Base-by-base conservation (phyloP, 1,139 yeast genomes). In the Pichia sp. region DNA sequence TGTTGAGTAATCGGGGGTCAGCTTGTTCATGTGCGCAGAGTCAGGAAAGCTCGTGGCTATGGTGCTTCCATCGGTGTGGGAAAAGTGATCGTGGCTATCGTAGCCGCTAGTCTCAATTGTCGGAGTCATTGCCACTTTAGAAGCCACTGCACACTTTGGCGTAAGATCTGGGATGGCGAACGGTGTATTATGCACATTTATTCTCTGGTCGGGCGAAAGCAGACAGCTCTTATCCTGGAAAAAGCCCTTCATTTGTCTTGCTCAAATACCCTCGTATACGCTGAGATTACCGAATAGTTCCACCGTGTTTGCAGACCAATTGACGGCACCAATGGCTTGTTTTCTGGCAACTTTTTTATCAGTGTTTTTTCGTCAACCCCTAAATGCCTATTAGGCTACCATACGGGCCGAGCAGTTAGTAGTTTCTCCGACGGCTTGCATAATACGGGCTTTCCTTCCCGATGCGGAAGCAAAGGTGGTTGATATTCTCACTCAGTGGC, bases 131-230 rank as follows among this genome's bases (percentile, higher is more conserved):
- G 47, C 51, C 23, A 49, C 29, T 11, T 31, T 23, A 5, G 31
- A 29, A 8, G 51, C 50, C 40, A 36, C 40, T 1, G 47, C 16
- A n/a, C 49, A 16, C 3, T 15, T 41, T 23, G 36, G 34, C 11
- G 47, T n/a, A 2, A 45, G 13, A 13, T 45, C 36, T 7, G 36
- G 38, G 34, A 45, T 29, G 32, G 47, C 47, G 23, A 11, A 29
- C 13, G 41, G 38, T 11, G 49, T n/a, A 11, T 11, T 19, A 2
- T 45, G n/a, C 11, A 29, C 41, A 31, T 11, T 38, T 3, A 46
- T 19, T n/a, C 47, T 15, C 6, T 49, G 49, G 16, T 52, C 54
- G 11, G 54, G 54, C 6, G 52, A 48, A 8, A 45, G 23, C 7
- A n/a, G 36, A 30, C 43, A 38, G 8, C 38, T 10, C 11, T 29